phyloP scores from a whole-genome alignment of 768 basidiomycete genomes.

The Auriscalpium orientale region DNA sequence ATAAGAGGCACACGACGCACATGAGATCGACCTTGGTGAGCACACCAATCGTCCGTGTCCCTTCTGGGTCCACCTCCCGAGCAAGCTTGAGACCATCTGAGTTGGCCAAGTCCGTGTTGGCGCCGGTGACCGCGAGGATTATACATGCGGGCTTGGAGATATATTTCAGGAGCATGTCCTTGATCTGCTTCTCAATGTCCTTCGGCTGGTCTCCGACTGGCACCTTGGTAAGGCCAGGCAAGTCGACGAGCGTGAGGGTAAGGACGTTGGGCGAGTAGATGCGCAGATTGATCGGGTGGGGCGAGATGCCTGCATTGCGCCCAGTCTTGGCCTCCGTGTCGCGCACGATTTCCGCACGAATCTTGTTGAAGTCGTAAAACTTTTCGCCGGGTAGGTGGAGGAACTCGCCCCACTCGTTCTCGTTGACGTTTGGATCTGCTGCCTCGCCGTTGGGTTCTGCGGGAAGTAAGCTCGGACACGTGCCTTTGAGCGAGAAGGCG shows the following conservation, averaged over 20 bases:
- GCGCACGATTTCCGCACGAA: slow-evolving; percentile 89
- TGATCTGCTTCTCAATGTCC: slow-evolving; percentile 96
- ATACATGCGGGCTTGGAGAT: slow-evolving; percentile 95
- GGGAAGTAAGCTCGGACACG: slow-evolving; percentile 1
- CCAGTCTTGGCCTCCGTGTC: slow-evolving; percentile 99
- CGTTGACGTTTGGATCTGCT: slow-evolving; percentile 72
- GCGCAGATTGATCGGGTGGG: slow-evolving; percentile 93
- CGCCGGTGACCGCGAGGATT: slow-evolving; percentile 91
- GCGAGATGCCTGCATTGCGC: slow-evolving; percentile 96
- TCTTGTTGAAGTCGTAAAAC: slow-evolving; percentile 96
- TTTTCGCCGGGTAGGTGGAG: slow-evolving; percentile 94
- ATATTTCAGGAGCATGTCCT: slow-evolving; percentile 93
- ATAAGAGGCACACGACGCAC: slow-evolving; percentile 37
- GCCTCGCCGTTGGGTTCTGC: slow-evolving; percentile 20
- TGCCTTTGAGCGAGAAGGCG: background rate
- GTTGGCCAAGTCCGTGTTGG: slow-evolving; percentile 96
- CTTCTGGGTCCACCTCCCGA: slow-evolving; percentile 95
- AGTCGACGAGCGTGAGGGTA: slow-evolving; percentile 93
- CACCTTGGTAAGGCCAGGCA: slow-evolving; percentile 93
- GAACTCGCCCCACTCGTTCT: slow-evolving; percentile 99
- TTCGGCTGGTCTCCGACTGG: slow-evolving; percentile 94
- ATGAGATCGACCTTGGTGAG: slow-evolving; percentile 98
- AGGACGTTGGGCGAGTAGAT: slow-evolving; percentile 97
- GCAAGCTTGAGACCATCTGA: slow-evolving; percentile 96
- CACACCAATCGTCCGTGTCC: slow-evolving; percentile 94